Conservation (phyloP, 2,329 filamentous ascomycete species). For the Diaporthe citrichinensis region DNA sequence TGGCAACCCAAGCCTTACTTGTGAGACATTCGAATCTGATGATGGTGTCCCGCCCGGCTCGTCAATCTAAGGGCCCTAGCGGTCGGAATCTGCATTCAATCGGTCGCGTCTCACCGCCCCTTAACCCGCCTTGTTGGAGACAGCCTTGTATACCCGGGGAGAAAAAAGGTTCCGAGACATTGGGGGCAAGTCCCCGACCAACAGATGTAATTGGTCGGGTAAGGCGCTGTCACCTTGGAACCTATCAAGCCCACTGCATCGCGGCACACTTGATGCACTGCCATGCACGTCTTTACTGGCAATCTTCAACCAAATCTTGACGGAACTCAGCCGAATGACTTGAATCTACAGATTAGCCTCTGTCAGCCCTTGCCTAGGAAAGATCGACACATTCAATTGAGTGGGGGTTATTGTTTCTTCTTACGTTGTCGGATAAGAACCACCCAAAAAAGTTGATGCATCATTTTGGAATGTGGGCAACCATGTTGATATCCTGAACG, state of each 20-base stretch:
- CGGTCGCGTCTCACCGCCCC: neutral
- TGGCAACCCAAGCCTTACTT: too few relatives aligned
- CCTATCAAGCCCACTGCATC: neutral
- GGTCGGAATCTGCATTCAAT: neutral
- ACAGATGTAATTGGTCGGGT: neutral
- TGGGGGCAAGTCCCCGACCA: neutral
- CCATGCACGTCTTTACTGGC: neutral
- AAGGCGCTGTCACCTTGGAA: neutral
- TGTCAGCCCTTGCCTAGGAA: too few relatives aligned
- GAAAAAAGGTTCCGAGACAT: constrained; percentile 3
- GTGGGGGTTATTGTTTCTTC: neutral
- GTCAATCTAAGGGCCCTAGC: neutral
- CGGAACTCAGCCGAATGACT: neutral
- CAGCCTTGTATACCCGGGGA: too few relatives aligned
- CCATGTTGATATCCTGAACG: too few relatives aligned
- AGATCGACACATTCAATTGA: neutral
- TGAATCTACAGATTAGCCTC: too few relatives aligned
- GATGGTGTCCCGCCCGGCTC: neutral
- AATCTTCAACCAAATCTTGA: neutral
- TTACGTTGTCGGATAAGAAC: neutral
- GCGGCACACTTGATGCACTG: constrained; percentile 1
- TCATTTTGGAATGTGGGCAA: neutral
- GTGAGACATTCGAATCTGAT: neutral
- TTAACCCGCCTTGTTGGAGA: neutral
- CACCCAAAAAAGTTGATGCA: neutral